A percentile compares a stretch with the other conserved stretches of the same genome.
phyloP scores from a whole-genome alignment of 2,329 filamentous ascomycete species.

The Anisogramma anomala region DNA sequence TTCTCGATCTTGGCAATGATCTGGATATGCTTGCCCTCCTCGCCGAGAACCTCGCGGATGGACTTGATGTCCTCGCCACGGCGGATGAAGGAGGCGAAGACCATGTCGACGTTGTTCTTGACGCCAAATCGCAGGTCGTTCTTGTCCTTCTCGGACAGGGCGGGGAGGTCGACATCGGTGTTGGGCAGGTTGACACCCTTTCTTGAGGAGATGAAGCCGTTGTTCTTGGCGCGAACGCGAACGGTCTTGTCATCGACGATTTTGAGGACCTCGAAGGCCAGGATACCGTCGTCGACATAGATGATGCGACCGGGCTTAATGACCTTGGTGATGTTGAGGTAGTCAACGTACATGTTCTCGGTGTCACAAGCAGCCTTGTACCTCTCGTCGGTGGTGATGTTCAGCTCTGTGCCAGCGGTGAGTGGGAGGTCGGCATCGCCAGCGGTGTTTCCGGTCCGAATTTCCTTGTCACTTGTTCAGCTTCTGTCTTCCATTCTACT shows the following conservation, averaged over 20 bases:
- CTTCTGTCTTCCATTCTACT: not conserved
- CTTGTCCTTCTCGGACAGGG: conserved; percentile 97
- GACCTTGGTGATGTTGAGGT: conserved; percentile 99
- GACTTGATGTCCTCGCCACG: conserved; percentile 83
- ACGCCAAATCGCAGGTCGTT: conserved; percentile 87
- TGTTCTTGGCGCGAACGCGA: conserved; percentile 81
- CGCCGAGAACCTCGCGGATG: conserved; percentile 83
- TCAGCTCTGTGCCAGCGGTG: conserved; percentile 69
- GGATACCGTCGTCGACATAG: conserved; percentile 96
- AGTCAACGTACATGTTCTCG: conserved; percentile 97
- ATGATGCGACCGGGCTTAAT: conserved; percentile 84
- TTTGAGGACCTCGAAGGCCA: conserved; percentile 87
- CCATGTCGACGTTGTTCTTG: conserved; percentile 98
- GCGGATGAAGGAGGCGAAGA: conserved; percentile 97
- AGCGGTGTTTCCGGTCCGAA: conserved; percentile 48
- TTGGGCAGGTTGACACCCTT: conserved; percentile 99
- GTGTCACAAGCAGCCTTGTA: conserved; percentile 77
- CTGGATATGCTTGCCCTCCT: conserved; percentile 91
- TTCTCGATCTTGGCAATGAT: conserved; percentile 99
- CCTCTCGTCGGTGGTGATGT: conserved; percentile 92
- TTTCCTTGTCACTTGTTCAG: conserved; percentile 11
- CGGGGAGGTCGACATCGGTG: conserved; percentile 95
- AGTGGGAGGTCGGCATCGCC: conserved; percentile 70
- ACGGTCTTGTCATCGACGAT: conserved; percentile 83
- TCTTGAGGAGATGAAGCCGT: conserved; percentile 95